phyloP scores from a whole-genome alignment of 495 filamentous ascomycete species.

The Mycothermus thermophilus region DNA sequence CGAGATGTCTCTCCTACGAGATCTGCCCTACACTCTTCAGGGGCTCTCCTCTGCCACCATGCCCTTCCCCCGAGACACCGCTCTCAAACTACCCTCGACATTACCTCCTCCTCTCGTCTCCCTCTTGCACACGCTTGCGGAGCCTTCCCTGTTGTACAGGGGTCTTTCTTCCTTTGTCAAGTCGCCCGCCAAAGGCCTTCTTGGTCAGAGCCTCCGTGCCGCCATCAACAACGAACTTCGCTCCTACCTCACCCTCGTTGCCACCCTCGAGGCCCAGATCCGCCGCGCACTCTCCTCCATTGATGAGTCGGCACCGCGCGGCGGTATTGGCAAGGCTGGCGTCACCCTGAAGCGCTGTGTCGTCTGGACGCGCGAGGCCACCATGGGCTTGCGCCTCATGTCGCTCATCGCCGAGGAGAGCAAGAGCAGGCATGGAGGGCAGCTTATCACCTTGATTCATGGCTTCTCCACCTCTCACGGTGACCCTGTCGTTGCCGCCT shows the following conservation, averaged over 20 bases:
- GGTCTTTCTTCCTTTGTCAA: slow-evolving; percentile 69
- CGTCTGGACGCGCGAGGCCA: slow-evolving; percentile 93
- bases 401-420: slow-evolving; percentile 86
- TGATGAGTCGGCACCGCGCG: slow-evolving; percentile 47
- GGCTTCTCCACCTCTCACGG: slow-evolving; percentile 86
- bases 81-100: slow-evolving; percentile 57
- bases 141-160: slow-evolving; percentile 82
- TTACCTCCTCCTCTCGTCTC: slow-evolving; percentile 77
- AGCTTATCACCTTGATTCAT: slow-evolving; percentile 89
- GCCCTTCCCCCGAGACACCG: slow-evolving; percentile 51
- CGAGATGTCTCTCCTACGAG: slow-evolving; percentile 69
- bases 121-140: slow-evolving; percentile 76
- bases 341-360: slow-evolving; percentile 93
- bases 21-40: slow-evolving; percentile 88
- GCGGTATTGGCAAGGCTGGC: slow-evolving; percentile 67
- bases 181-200: slow-evolving; percentile 46
- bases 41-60: slow-evolving; percentile 79
- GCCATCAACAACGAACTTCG: slow-evolving; percentile 74
- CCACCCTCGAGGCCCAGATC: slow-evolving; percentile 89
- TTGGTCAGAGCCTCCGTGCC: slow-evolving; percentile 88
- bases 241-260: slow-evolving; percentile 84
- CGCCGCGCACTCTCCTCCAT: slow-evolving; percentile 58
- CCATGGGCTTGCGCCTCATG: slow-evolving; percentile 92
- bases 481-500: slow-evolving; percentile 84
- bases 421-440: slow-evolving; percentile 72